Conservation (phyloP, 257 asterid species). For the Nicotiana noctiflora region DNA sequence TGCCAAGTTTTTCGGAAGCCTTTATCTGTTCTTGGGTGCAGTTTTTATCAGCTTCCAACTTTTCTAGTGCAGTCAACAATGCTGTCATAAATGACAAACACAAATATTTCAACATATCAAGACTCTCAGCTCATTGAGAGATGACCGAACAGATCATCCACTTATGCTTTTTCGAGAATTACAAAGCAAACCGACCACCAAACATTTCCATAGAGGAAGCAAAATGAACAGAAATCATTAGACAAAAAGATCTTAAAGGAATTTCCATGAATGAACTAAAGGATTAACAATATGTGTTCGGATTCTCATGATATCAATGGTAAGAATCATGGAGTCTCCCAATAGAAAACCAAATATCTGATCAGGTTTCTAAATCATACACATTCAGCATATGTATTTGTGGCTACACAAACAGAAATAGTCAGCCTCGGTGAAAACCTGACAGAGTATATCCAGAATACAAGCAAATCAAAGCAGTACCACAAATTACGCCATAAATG, state of each 20-base stretch:
- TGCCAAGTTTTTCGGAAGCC: constrained; percentile 67
- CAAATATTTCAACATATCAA: constrained; percentile 4
- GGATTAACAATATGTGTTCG: neutral
- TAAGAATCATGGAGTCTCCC: neutral
- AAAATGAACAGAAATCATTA: neutral
- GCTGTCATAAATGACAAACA: constrained; percentile 34
- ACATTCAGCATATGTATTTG: neutral
- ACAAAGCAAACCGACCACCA: neutral
- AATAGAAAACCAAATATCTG: neutral
- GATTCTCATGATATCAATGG: neutral
- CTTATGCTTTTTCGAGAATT: neutral
- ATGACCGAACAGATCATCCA: neutral
- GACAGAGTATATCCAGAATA: neutral
- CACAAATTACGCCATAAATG: neutral
- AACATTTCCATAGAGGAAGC: neutral
- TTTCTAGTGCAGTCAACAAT: constrained; percentile 51
- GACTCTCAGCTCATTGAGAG: neutral
- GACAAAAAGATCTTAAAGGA: neutral
- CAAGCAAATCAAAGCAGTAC: neutral
- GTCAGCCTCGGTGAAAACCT: neutral
- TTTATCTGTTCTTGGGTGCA: constrained; percentile 49
- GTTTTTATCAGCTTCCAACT: constrained; percentile 32
- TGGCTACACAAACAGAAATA: neutral
- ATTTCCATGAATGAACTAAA: neutral
- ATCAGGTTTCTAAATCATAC: neutral